Base-by-base conservation (phyloP, 768 basidiomycete genomes). In the Auricularia cornea region DNA sequence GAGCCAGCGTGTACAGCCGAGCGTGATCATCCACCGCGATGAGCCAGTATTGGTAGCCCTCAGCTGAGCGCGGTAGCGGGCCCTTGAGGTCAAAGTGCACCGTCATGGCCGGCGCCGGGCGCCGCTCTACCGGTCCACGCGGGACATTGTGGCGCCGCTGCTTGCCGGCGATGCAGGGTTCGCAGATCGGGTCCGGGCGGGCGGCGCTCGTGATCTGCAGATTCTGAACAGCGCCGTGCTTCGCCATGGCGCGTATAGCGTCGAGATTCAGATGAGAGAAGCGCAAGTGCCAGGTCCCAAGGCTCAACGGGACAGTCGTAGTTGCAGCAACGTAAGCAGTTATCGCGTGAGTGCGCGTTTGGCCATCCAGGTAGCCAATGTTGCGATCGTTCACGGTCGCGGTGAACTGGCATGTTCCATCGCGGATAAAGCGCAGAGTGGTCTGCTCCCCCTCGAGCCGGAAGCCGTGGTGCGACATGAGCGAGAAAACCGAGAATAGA, bases 1-100 rank as follows among this genome's bases (percentile, higher is more conserved):
- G 33, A 35, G 14, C 8, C 14, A 35, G 33, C 8, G 8, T 35
- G 33, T 14, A 14, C 33, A 35, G 33, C 14, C 33, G 33, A 35
- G 33, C 6, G 33, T 14, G 33, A 20, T 48, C 44, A 18, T 48
- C 44, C 5, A 48, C 12, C 11, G 20, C 10, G 44, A 48, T 48
- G 16, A 48, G 10, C 18, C 16, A 48, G 44, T 48, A 48, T 18
- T 14, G 6, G 44, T 14, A 48, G 44, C 44, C 44, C 23, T 48
- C 12, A 5, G 6, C 6, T 5, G 44, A 48, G 18, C 44, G 44
- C 18, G 70, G 65, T 3, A 68, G 61, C 10, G 74, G 75, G 26
- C 76, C 74, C 12, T 71, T 63, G 1, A 76, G 31, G 59, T 77
- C 75, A 44, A 67, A 65, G 63, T 73, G 73, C 18, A 77, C 66